phyloP scores from a whole-genome alignment of 2,329 filamentous ascomycete genomes.

The Pseudogymnoascus sp. region DNA sequence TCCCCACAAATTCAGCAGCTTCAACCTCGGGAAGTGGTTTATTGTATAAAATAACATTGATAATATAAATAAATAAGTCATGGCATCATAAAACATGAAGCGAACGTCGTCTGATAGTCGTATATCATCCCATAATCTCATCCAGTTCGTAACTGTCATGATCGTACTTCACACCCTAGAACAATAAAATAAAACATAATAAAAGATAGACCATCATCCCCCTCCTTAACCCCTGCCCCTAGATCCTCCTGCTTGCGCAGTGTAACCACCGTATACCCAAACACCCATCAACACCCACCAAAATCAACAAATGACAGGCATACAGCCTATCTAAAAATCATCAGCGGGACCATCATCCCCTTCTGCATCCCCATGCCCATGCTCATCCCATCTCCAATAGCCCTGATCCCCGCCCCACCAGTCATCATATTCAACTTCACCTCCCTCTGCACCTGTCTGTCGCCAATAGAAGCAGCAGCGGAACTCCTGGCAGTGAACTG shows the following conservation, averaged over 20 bases:
- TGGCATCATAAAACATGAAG: slow-evolving; percentile 6
- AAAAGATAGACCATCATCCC: neutral
- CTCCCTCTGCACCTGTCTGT: neutral
- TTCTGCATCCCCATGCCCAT: neutral
- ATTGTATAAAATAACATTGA: too few relatives aligned
- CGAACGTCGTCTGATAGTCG: neutral
- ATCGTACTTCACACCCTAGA: neutral
- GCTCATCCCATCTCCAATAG: neutral
- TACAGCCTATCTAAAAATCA: slow-evolving; percentile 1
- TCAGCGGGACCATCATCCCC: slow-evolving; percentile 5
- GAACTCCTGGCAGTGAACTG: slow-evolving; percentile 36
- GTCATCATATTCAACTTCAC: slow-evolving; percentile 2
- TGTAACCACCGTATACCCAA: neutral
- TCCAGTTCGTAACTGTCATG: neutral
- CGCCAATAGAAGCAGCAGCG: neutral
- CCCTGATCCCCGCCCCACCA: neutral
- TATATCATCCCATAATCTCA: neutral
- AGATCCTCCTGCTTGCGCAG: slow-evolving; percentile 1
- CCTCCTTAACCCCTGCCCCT: neutral
- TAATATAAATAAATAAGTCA: slow-evolving; percentile 3
- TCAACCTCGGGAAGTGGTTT: too few relatives aligned
- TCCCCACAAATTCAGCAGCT: too few relatives aligned
- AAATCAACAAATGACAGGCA: neutral
- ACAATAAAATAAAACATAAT: neutral
- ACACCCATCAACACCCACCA: neutral